These are phyloP conservation scores for Nicotiana rustica DNA, from an alignment of 305 asterid species.

Conservation along the genomic window DNA sequence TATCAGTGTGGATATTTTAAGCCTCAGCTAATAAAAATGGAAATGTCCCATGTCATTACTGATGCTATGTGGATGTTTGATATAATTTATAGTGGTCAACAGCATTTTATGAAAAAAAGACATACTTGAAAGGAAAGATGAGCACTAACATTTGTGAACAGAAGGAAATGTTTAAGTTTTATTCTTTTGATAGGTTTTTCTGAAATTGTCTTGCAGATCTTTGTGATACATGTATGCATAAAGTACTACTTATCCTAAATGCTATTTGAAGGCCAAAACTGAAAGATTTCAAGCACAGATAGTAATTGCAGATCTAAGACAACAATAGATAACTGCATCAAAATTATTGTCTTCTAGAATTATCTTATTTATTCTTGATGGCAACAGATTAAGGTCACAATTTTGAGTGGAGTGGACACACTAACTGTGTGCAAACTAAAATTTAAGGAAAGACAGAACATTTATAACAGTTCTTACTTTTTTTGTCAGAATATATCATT, in stretches of 20 bases:
- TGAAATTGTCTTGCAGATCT: slow-evolving; percentile 17
- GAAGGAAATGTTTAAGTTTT: slow-evolving; percentile 8
- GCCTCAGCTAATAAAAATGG: slow-evolving; percentile 5
- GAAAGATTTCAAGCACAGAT: background rate
- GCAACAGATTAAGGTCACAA: slow-evolving; percentile 15
- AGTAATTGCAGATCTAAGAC: slow-evolving; percentile 4
- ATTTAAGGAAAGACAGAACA: background rate
- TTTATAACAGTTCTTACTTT: no score
- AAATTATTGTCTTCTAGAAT: slow-evolving; percentile 1
- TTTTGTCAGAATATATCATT: background rate
- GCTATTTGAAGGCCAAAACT: slow-evolving; percentile 12
- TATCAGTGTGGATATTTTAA: background rate
- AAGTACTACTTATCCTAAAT: background rate
- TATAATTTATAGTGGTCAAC: slow-evolving; percentile 11
- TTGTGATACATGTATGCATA: background rate
- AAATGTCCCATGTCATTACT: background rate
- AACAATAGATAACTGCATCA: slow-evolving; percentile 1
- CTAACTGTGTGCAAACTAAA: background rate
- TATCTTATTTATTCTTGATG: slow-evolving; percentile 14
- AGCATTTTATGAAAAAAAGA: slow-evolving; percentile 17
- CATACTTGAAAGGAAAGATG: background rate
- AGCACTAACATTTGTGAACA: background rate
- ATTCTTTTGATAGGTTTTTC: background rate
- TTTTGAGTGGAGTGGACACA: slow-evolving; percentile 8
- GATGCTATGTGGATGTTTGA: slow-evolving; percentile 14